A percentile compares a stretch with the other conserved stretches of the same genome.
These are phyloP conservation scores for Rhizopogon vulgaris DNA, from an alignment of 768 basidiomycete species.

Conservation along the genomic window DNA sequence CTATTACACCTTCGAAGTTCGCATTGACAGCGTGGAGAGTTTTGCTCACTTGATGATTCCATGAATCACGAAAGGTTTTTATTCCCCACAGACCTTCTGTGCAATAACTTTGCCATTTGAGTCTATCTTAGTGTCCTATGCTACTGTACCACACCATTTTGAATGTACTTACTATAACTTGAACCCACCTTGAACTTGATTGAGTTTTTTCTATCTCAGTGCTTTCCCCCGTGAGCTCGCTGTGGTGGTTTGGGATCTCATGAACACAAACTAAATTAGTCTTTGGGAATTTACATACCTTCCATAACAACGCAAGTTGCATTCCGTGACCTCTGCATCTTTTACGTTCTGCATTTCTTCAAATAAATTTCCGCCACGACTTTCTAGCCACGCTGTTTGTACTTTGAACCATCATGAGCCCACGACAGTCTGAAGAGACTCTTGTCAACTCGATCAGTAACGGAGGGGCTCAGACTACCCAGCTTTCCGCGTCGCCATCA, in stretches of 20 bases:
- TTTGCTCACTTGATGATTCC: background rate
- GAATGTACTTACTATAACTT: too few species aligned
- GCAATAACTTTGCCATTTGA: too few species aligned
- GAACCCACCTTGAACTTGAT: background rate
- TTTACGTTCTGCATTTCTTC: slow-evolving; percentile 22
- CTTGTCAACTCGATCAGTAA: background rate
- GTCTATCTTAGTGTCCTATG: too few species aligned
- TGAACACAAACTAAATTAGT: slow-evolving; percentile 3
- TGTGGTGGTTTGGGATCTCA: background rate
- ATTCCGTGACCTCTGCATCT: slow-evolving; percentile 4
- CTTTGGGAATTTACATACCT: background rate
- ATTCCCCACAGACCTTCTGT: background rate
- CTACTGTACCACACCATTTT: background rate
- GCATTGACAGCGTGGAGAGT: background rate
- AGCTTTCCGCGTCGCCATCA: slow-evolving; percentile 9
- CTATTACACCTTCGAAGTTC: too few species aligned
- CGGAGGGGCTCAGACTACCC: background rate
- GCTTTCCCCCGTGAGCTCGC: background rate
- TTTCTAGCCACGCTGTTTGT: background rate
- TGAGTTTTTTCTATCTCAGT: background rate
- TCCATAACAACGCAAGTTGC: slow-evolving; percentile 5
- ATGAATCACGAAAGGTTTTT: background rate
- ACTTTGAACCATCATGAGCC: slow-evolving; percentile 17
- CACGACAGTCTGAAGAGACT: slow-evolving; percentile 23
- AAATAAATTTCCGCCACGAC: slow-evolving; percentile 1